Evolutionary conservation across 768 basidiomycete species (phyloP).

Genomic region (Collybiopsis confluens): DNA sequence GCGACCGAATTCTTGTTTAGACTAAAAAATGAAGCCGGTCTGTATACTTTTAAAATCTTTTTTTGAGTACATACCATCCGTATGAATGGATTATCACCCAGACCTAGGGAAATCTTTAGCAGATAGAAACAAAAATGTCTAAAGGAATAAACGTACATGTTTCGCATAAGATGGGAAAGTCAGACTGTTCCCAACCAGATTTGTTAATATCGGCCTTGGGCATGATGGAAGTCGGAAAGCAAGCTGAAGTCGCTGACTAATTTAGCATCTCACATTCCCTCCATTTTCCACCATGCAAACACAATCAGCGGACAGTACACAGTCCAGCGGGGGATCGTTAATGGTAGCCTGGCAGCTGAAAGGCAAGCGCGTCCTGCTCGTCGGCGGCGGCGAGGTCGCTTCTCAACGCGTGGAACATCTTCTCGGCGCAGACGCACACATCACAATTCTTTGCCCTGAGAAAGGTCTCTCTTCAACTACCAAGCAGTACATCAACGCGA

Average conservation of each 20-base stretch:
- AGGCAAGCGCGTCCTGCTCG: slow-evolving; percentile 77
- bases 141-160: slow-evolving; percentile 80
- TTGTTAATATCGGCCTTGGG: slow-evolving; percentile 93
- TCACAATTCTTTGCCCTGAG: slow-evolving; percentile 74
- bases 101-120: slow-evolving; percentile 39
- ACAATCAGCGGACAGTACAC: slow-evolving; percentile 9
- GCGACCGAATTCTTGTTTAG: slow-evolving; percentile 93
- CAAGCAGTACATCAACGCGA: slow-evolving; percentile 42
- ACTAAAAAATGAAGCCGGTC: no score
- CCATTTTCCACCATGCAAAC: background rate
- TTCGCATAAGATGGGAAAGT: slow-evolving; percentile 92
- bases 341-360: slow-evolving; percentile 93
- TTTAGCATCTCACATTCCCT: background rate
- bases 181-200: slow-evolving; percentile 90
- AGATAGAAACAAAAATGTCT: no score
- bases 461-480: slow-evolving; percentile 62
- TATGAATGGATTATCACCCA: slow-evolving; percentile 88
- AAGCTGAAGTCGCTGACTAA: background rate
- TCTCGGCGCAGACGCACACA: slow-evolving; percentile 71
- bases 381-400: slow-evolving; percentile 93
- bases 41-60: no score
- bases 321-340: slow-evolving; percentile 63
- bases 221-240: slow-evolving; percentile 30
- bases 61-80: slow-evolving; percentile 80
- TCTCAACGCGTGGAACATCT: slow-evolving; percentile 84